Evolutionary conservation across 2,329 filamentous ascomycete species (phyloP).

Genomic region (Cladosporium sp.): DNA sequence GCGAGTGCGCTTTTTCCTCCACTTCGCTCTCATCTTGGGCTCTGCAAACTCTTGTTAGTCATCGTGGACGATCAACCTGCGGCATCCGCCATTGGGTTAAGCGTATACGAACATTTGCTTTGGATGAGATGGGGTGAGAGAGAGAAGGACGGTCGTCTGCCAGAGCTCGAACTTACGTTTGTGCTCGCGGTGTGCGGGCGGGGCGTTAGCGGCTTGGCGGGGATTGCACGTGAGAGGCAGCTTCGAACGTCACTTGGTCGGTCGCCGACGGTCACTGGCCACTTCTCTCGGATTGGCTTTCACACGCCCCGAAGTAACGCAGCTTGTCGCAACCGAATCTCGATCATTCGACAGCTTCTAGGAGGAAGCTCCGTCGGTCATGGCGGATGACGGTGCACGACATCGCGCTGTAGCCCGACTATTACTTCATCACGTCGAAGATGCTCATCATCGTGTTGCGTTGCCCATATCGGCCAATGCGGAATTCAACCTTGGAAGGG

Average conservation of each 20-base stretch:
- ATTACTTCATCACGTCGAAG: not conserved
- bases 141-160: constrained; percentile 2
- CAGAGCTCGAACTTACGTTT: not conserved
- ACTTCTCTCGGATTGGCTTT: not conserved
- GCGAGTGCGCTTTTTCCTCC: constrained; percentile 99
- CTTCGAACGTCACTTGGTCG: constrained; percentile 2
- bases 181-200: constrained; percentile 2
- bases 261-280: not conserved
- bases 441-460: not conserved
- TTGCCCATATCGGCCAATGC: constrained; percentile 15
- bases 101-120: constrained; percentile 11
- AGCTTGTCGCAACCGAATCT: not conserved
- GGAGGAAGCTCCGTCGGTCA: constrained; percentile 1
- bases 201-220: constrained; percentile 8
- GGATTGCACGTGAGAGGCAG: not conserved
- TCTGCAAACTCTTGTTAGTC: constrained; percentile 12
- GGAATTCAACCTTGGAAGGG: constrained; percentile 27
- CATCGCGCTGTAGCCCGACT: constrained; percentile 4
- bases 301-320: constrained; percentile 8
- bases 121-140: constrained; percentile 11
- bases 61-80: not conserved
- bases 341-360: not conserved
- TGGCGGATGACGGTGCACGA: not conserved
- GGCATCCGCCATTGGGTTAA: not conserved
- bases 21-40: constrained; percentile 80